Percentiles rank a stretch among this genome's conserved stretches.
phyloP scores from a whole-genome alignment of 2,329 filamentous ascomycete genomes.

The Sclerotinia sclerotiorum region DNA sequence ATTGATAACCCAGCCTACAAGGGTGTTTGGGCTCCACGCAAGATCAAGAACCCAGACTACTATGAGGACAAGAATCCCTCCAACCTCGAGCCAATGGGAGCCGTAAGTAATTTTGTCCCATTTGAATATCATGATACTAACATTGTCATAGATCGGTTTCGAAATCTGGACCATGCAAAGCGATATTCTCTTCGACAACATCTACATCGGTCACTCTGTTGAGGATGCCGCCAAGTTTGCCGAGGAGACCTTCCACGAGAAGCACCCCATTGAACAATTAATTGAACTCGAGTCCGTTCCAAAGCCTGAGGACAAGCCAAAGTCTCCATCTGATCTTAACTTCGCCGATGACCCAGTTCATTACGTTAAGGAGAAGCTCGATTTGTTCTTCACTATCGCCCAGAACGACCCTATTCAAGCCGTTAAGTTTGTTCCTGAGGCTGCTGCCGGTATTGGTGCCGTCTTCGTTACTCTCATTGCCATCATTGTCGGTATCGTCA shows the following conservation, averaged over 20 bases:
- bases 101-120: conserved; percentile 60
- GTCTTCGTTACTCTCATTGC: conserved; percentile 68
- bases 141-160: conserved; percentile 73
- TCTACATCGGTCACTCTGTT: conserved; percentile 97
- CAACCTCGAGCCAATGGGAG: conserved; percentile 97
- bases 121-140: conserved; percentile 24
- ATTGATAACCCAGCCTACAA: conserved; percentile 99
- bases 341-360: conserved; percentile 88
- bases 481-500: conserved; percentile 66
- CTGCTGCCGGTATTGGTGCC: conserved; percentile 76
- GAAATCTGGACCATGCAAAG: conserved; percentile 99
- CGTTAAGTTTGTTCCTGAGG: conserved; percentile 86
- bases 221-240: conserved; percentile 89
- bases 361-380: conserved; percentile 89
- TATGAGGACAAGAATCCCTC: conserved; percentile 96
- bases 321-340: conserved; percentile 73
- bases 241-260: conserved; percentile 85
- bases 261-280: conserved; percentile 79
- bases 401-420: conserved; percentile 78
- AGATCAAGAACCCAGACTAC: conserved; percentile 95
- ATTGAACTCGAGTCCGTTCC: conserved; percentile 78
- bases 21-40: conserved; percentile 88
- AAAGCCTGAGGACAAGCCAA: conserved; percentile 62
- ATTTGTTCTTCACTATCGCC: conserved; percentile 84
- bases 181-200: conserved; percentile 98